These are phyloP conservation scores for Suillus brevipes DNA, from an alignment of 768 basidiomycete genomes.

Conservation along the genomic window DNA sequence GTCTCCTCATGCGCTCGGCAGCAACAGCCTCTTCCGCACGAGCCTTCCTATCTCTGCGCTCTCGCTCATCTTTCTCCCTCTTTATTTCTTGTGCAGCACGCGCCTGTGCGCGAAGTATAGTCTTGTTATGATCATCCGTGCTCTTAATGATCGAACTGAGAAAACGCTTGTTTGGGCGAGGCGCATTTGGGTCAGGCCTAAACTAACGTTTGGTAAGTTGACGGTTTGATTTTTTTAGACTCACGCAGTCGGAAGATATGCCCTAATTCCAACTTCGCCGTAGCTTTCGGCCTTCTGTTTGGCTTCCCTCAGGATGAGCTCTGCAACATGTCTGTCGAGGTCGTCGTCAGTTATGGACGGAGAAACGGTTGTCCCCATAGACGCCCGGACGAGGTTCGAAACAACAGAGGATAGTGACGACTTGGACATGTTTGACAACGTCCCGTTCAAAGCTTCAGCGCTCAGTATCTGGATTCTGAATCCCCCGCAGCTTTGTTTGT, in stretches of 20 bases:
- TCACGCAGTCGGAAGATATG: constrained; percentile 61
- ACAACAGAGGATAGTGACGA: constrained; percentile 82
- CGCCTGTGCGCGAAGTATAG: constrained; percentile 73
- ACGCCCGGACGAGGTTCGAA: constrained; percentile 74
- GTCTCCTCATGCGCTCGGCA: constrained; percentile 54
- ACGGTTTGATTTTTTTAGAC: constrained; percentile 28
- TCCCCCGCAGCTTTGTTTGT: constrained; percentile 13
- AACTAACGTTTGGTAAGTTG: neutral
- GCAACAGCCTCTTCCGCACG: constrained; percentile 77
- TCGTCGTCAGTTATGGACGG: constrained; percentile 72
- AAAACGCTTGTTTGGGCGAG: constrained; percentile 82
- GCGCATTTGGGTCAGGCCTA: constrained; percentile 71
- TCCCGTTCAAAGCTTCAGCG: neutral
- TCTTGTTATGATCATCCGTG: constrained; percentile 95
- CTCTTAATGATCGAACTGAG: constrained; percentile 83
- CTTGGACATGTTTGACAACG: constrained; percentile 35
- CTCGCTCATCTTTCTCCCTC: constrained; percentile 62
- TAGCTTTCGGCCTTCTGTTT: constrained; percentile 88
- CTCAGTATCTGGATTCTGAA: neutral
- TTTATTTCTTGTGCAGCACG: constrained; percentile 74
- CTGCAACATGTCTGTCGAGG: constrained; percentile 88
- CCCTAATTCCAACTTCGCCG: constrained; percentile 71
- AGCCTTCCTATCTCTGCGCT: constrained; percentile 57
- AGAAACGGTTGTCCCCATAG: constrained; percentile 67
- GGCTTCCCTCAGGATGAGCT: constrained; percentile 89